Base-by-base conservation (phyloP, 148 eudicot genomes). In the Camellia lanceoleosa region DNA sequence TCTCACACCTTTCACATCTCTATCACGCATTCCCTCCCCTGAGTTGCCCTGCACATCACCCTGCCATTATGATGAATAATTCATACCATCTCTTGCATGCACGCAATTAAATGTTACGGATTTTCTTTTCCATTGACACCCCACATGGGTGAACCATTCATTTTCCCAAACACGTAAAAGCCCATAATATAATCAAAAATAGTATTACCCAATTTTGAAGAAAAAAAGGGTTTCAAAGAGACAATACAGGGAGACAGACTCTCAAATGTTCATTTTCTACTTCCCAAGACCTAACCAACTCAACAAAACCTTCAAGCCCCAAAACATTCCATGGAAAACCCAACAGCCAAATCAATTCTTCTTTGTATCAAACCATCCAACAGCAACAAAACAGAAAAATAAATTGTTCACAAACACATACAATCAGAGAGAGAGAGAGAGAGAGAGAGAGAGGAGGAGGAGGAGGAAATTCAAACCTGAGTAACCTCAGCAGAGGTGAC, bases 401-500 rank as follows among this genome's bases (percentile, higher is more conserved):
- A 43, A 59, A 42, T 2, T 9, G 47, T 5, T 3, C 3, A 52
- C 18, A 38, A 0, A 55, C 7, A 11, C 3, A 9, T 13, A 1
- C 44, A 52, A 18, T 10, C 61, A 73, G n/a, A 20, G n/a, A 76
- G 5, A 61, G 16, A 61, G 43, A 61, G 16, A 10, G 68, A 23
- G 30, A 23, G 30, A 23, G 23, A 0, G n/a, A n/a, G n/a, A n/a
- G n/a, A n/a, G n/a, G n/a, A 23, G 30, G 30, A 23, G 30, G 30
- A 59, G 15, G 20, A 16, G 1, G 16, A 13, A 65, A 7, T 2
- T 47, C 67, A 51, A 51, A 82, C 91, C 91, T 89, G 91, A 38
- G 91, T 89, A 73, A 89, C 84, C 81, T 89, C 91, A 10, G 89
- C 89, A 64, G 89, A 82, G 74, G 86, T 65, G 49, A 89, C 91